phyloP scores from a whole-genome alignment of 176 grass and related monocot genomes.

The Tillandsia fasciculata region DNA sequence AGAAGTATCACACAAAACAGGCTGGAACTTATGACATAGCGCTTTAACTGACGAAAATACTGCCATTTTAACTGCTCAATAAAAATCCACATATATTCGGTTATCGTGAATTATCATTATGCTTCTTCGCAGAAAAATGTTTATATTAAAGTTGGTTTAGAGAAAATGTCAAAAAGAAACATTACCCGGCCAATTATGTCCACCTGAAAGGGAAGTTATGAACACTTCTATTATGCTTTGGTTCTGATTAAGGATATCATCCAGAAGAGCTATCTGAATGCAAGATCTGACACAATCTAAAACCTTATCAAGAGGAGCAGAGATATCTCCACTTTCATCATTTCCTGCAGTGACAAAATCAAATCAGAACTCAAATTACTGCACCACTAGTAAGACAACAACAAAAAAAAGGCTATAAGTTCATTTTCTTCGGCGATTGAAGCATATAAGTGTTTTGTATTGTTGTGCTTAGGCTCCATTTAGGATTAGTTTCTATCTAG shows the following conservation, averaged over 20 bases:
- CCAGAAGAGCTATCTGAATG: conserved; percentile 47
- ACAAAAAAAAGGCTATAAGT: too few species aligned
- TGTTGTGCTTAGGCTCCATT: too few species aligned
- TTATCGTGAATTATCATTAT: not conserved
- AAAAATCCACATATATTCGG: conserved; percentile 16
- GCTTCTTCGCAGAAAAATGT: not conserved
- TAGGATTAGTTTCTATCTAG: too few species aligned
- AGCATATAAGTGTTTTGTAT: too few species aligned
- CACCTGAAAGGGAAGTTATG: conserved; percentile 58
- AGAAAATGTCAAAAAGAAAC: conserved; percentile 9
- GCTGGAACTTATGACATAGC: conserved; percentile 55
- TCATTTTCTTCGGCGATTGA: too few species aligned
- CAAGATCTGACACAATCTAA: conserved; percentile 73
- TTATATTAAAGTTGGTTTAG: not conserved
- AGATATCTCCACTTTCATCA: conserved; percentile 59
- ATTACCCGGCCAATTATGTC: conserved; percentile 73
- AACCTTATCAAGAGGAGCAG: conserved; percentile 69
- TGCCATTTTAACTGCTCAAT: conserved; percentile 71
- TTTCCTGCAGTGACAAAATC: conserved; percentile 40
- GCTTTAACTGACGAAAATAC: conserved; percentile 80
- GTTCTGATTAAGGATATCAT: conserved; percentile 60
- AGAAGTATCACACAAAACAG: conserved; percentile 19
- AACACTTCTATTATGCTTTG: conserved; percentile 61
- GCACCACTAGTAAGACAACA: not conserved
- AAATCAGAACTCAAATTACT: not conserved